Evolutionary conservation across 805 yeast species (phyloP).

Genomic region (Lipomyces yamanashiensis): DNA sequence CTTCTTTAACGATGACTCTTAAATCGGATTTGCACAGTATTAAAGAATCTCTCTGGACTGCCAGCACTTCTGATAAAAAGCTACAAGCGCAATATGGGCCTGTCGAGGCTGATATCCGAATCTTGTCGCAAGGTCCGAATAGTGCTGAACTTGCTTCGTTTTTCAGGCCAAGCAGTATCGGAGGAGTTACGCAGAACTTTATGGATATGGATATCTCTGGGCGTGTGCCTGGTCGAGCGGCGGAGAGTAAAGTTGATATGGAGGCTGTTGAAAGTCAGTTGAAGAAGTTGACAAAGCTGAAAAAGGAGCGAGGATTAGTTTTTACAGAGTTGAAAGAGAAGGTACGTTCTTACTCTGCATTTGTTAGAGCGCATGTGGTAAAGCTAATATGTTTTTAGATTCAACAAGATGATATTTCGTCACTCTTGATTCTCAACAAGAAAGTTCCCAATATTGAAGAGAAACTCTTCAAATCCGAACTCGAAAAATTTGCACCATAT

Average conservation of each 20-base stretch:
- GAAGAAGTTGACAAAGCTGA: conserved; percentile 64
- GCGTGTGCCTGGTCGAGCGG: background rate
- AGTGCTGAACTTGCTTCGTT: conserved; percentile 49
- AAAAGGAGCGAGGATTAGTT: conserved; percentile 64
- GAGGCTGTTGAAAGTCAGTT: conserved; percentile 59
- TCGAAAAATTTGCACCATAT: conserved; percentile 74
- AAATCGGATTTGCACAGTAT: conserved; percentile 41
- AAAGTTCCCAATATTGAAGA: conserved; percentile 61
- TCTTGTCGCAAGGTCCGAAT: conserved; percentile 53
- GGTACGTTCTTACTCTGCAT: conserved; percentile 43
- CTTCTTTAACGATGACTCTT: conserved; percentile 42
- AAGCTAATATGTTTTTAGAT: conserved; percentile 8
- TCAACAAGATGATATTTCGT: conserved; percentile 84
- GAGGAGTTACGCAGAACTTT: conserved; percentile 50
- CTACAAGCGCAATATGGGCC: conserved; percentile 57
- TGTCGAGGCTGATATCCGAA: conserved; percentile 50
- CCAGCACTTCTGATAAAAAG: conserved; percentile 58
- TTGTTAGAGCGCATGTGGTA: too few species aligned
- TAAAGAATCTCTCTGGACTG: conserved; percentile 46
- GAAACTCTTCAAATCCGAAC: conserved; percentile 66
- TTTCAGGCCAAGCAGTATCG: conserved; percentile 37
- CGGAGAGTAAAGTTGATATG: conserved; percentile 40
- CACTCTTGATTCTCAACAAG: conserved; percentile 68
- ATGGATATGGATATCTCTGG: conserved; percentile 68
- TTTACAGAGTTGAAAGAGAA: conserved; percentile 68